Base-by-base conservation (phyloP, 345 rosid species). In the Dimocarpus longan region DNA sequence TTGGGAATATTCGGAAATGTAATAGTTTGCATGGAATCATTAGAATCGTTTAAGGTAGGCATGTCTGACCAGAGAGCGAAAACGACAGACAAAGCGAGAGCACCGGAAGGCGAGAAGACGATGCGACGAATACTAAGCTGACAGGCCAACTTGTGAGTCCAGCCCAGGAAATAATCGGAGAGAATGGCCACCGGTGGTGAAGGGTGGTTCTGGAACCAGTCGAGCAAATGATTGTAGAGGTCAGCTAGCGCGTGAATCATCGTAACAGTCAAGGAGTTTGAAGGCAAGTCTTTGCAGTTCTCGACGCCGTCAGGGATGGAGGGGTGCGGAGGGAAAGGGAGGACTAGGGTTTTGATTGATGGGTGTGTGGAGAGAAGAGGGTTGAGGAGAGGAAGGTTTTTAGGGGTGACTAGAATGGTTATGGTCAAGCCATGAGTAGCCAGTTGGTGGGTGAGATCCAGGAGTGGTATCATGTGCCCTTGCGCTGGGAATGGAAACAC, bases 391-490 rank as follows among this genome's bases (percentile, higher is more conserved):
- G 83, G 76, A 22, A 78, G 83, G 81, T 73, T 89, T 32, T 74
- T 24, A 2, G 91, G 88, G 32, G 91, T 89, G 66, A 91, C 48
- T 19, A 88, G 64, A 4, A 90, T 66, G 63, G 93, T 89, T 57
- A 90, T 72, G 39, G 82, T 79, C 70, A 85, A 76, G 82, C 92
- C 89, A 59, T 87, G 89, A 83, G 32, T 26, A 82, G 82, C 83
- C 5, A 91, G 76, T 5, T 81, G 82, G 72, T 84, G 82, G 70
- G 94, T 81, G 80, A 93, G 90, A 76, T 91, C 97, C 46, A 91
- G 88, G 77, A 91, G 88, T 59, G 95, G 91, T 76, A 91, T 86
- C 71, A 93, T 66, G 82, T 93, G 97, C 74, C 95, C 97, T 15
- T 82, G 78, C 18, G 89, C 50, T 3, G 90, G 88, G 82, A 83